Evolutionary conservation across 2,329 filamentous ascomycete genomes (phyloP).

Genomic region (Ascochyta clinopodiicola): DNA sequence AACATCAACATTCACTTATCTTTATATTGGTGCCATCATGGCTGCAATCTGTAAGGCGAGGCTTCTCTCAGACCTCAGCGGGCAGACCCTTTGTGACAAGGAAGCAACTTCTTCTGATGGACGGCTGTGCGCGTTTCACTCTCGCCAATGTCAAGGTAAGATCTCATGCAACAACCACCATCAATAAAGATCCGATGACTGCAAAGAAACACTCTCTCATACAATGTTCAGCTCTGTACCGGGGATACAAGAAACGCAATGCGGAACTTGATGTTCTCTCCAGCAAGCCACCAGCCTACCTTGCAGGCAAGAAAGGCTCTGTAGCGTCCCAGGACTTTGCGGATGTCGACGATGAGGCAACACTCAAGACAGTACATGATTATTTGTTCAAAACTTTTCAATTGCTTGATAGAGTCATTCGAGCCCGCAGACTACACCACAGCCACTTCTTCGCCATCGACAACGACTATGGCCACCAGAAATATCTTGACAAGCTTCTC

Average conservation of each 20-base stretch:
- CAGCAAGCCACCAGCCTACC: slow-evolving; percentile 46
- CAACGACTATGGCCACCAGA: slow-evolving; percentile 54
- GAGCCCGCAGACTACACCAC: slow-evolving; percentile 52
- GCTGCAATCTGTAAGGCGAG: slow-evolving; percentile 27
- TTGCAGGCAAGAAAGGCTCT: slow-evolving; percentile 44
- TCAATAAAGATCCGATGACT: not conserved
- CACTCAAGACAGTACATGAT: slow-evolving; percentile 49
- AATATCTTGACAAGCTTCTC: slow-evolving; percentile 49
- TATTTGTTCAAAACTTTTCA: slow-evolving; percentile 51
- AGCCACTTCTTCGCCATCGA: slow-evolving; percentile 52
- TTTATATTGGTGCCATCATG: slow-evolving; percentile 6
- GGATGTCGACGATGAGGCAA: slow-evolving; percentile 46
- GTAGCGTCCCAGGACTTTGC: slow-evolving; percentile 52
- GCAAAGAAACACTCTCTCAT: not conserved
- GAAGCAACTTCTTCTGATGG: slow-evolving; percentile 32
- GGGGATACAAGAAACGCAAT: slow-evolving; percentile 59
- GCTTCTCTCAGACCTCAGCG: slow-evolving; percentile 31
- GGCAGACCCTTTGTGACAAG: slow-evolving; percentile 30
- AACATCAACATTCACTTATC: not conserved
- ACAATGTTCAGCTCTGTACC: slow-evolving; percentile 47
- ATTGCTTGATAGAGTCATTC: slow-evolving; percentile 51
- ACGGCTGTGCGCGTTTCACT: slow-evolving; percentile 33
- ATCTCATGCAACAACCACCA: not conserved
- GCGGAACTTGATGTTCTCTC: slow-evolving; percentile 51
- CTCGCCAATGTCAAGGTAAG: slow-evolving; percentile 35